Conservation (phyloP, 441 rosid species). For the Syzygium malaccense region DNA sequence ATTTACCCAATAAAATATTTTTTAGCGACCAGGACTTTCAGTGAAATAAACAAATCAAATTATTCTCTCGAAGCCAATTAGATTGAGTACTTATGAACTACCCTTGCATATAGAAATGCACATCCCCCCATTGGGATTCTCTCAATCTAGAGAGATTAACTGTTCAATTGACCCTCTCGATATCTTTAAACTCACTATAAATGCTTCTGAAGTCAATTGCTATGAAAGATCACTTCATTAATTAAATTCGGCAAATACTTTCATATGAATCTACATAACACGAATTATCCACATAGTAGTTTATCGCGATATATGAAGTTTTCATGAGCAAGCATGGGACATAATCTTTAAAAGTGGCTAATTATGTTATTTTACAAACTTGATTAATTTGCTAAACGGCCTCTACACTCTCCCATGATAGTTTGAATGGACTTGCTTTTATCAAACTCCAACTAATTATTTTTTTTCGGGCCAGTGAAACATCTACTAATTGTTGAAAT, state of each 20-base stretch:
- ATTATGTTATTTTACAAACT: background rate
- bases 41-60: background rate
- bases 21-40: accelerated
- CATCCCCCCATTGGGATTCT: background rate
- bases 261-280: too few relatives aligned
- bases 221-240: background rate
- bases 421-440: too few relatives aligned
- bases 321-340: background rate
- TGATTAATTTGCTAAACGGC: background rate
- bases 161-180: accelerated
- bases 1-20: background rate
- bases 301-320: background rate
- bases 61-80: background rate
- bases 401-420: background rate
- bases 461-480: too few relatives aligned
- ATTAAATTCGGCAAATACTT: background rate
- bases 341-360: background rate
- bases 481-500: too few relatives aligned
- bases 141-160: background rate
- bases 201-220: background rate
- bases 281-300: background rate
- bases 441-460: too few relatives aligned
- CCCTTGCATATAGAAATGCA: background rate
- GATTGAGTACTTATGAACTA: background rate
- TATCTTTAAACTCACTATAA: background rate